phyloP scores from a whole-genome alignment of 345 rosid genomes.

The Aquilaria sinensis region DNA sequence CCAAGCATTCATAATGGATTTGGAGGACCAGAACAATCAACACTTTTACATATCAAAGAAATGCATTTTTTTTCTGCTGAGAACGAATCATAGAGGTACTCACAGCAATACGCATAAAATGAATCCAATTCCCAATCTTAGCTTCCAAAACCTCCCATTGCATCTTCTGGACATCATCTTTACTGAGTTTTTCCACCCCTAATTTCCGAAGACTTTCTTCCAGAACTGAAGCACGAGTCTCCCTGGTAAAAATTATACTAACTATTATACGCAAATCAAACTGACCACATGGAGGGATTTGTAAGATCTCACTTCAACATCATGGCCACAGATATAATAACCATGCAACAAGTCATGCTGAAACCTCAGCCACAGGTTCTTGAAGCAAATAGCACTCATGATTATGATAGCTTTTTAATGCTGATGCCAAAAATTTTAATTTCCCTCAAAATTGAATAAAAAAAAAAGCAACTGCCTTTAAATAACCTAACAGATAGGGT shows the following conservation, averaged over 20 bases:
- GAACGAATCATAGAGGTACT: conserved; percentile 18
- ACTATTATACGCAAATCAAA: background rate
- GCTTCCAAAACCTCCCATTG: conserved; percentile 99
- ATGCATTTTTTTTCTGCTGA: no score
- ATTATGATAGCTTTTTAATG: no score
- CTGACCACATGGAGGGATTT: background rate
- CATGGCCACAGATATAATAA: background rate
- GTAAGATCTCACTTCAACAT: conserved; percentile 16
- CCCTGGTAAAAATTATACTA: conserved; percentile 42
- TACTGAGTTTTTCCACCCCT: conserved; percentile 95
- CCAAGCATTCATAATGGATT: conserved; percentile 13
- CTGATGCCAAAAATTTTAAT: no score
- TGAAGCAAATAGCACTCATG: no score
- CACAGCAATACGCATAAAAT: conserved; percentile 98
- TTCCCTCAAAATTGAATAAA: no score
- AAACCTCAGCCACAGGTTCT: no score
- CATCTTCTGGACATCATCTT: conserved; percentile 97
- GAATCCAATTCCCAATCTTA: conserved; percentile 97
- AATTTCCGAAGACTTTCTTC: conserved; percentile 86
- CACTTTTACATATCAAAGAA: background rate
- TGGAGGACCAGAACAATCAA: conserved; percentile 3
- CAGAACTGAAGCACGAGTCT: conserved; percentile 68
- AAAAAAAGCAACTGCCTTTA: no score
- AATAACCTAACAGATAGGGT: no score
- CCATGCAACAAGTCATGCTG: no score